Evolutionary conservation across 108 stramenopile genomes (phyloP).

Genomic region (Seminavis robusta): DNA sequence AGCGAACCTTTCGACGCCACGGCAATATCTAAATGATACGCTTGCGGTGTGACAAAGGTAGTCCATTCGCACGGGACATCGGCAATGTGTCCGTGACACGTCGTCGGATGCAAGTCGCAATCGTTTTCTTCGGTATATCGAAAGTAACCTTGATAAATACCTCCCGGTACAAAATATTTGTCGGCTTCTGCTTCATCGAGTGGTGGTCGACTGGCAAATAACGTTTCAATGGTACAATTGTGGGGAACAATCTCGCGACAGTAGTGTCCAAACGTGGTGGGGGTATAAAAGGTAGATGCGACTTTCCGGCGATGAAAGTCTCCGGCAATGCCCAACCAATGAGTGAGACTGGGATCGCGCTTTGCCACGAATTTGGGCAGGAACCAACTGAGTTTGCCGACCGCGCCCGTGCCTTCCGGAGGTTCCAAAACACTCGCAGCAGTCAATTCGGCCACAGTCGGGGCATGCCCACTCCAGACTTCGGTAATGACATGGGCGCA

Average conservation of each 20-base stretch:
- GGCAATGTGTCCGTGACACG: constrained; percentile 29
- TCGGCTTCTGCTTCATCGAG: constrained; percentile 4
- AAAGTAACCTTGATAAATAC: constrained; percentile 32
- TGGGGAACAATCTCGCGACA: constrained; percentile 3
- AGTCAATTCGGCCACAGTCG: neutral
- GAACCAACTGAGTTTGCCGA: constrained; percentile 30
- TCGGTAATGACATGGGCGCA: constrained; percentile 30
- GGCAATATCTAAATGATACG: constrained; percentile 9
- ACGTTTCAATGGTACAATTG: constrained; percentile 2
- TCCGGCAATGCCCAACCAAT: constrained; percentile 27
- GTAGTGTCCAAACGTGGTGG: constrained; percentile 20
- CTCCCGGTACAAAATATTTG: constrained; percentile 6
- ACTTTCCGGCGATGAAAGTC: constrained; percentile 18
- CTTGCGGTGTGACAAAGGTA: neutral
- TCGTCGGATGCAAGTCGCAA: constrained; percentile 14
- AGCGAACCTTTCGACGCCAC: neutral
- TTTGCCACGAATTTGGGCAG: constrained; percentile 22
- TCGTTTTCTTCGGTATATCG: constrained; percentile 34
- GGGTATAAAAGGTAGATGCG: constrained; percentile 13
- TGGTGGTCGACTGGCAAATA: constrained; percentile 8
- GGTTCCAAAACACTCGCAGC: constrained; percentile 1
- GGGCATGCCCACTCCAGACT: constrained; percentile 14
- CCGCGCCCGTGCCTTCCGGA: constrained; percentile 14
- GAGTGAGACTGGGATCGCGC: constrained; percentile 18
- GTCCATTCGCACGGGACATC: constrained; percentile 20